Percentiles rank a stretch among this genome's conserved stretches.
Conservation (phyloP, 2,329 filamentous ascomycete genomes). For the Leptodontidium sp. region DNA sequence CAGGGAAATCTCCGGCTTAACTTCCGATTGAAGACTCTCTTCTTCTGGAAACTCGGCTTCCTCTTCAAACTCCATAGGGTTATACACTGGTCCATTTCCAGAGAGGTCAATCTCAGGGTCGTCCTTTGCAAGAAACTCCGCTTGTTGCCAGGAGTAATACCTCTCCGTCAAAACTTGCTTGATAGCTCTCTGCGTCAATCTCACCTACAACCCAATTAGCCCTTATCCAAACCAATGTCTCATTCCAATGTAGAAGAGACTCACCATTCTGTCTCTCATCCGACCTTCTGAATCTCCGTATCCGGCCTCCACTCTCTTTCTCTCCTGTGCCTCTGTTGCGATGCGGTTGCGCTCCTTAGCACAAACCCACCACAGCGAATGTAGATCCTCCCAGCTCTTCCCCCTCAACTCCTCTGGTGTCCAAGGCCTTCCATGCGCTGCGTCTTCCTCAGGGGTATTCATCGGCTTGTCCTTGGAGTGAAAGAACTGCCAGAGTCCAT, state of each 20-base stretch:
- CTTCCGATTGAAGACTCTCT: slow-evolving; percentile 20
- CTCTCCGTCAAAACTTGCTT: slow-evolving; percentile 87
- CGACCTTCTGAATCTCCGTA: slow-evolving; percentile 77
- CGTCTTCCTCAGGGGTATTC: slow-evolving; percentile 74
- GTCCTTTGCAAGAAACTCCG: slow-evolving; percentile 67
- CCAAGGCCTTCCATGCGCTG: slow-evolving; percentile 83
- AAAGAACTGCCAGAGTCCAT: slow-evolving; percentile 96
- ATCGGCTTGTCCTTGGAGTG: slow-evolving; percentile 73
- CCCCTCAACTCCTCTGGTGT: slow-evolving; percentile 82
- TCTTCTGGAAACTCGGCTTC: slow-evolving; percentile 44
- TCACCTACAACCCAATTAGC: slow-evolving; percentile 62
- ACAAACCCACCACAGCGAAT: slow-evolving; percentile 94
- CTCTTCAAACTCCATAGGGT: slow-evolving; percentile 39
- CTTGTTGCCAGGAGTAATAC: slow-evolving; percentile 87
- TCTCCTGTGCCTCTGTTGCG: slow-evolving; percentile 77
- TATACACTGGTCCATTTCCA: slow-evolving; percentile 43
- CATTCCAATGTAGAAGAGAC: slow-evolving; percentile 44
- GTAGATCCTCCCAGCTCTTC: slow-evolving; percentile 94
- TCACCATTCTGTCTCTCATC: slow-evolving; percentile 71
- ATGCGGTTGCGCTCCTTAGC: slow-evolving; percentile 90
- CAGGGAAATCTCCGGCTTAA: slow-evolving; percentile 26
- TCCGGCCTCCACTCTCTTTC: slow-evolving; percentile 70
- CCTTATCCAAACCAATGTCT: slow-evolving; percentile 1
- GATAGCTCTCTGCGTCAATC: slow-evolving; percentile 80
- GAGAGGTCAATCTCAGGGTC: slow-evolving; percentile 70